Base-by-base conservation (phyloP, 768 basidiomycete species). In the Lactarius indigo region DNA sequence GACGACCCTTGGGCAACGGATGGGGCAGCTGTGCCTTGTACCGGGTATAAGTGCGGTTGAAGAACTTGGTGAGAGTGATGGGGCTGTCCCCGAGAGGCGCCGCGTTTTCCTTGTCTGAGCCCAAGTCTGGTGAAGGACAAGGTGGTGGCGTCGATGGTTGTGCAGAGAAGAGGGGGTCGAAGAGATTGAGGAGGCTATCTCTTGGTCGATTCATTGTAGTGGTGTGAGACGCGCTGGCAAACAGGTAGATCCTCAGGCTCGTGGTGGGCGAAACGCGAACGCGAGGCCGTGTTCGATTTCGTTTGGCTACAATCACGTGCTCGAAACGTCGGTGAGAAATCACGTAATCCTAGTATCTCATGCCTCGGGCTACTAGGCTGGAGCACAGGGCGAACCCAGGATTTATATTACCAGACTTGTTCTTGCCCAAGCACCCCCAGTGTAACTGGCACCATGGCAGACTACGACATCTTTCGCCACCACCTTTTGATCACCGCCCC, bases 41-140 rank as follows among this genome's bases (percentile, higher is more conserved):
- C 50, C 62, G 64, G 17, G 59, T 66, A 62, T 69, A 66, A 20
- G 65, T 64, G 10, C 68, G 68, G 62, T 54, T 64, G 41, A 71
- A 71, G 61, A 71, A 71, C 56, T 71, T 71, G 55, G 68, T 71
- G 44, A 71, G 59, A 4, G 68, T 69, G 57, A 69, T 52, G 20
- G 70, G 55, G 59, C 42, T 66, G 39, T 61, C 68, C 42, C 33
- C 42, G 13, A 23, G 15, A 17, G 70, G 64, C 6, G 39, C 47
- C 10, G 62, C 33, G 37, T 71, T 71, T 41, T 71, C 70, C 63
- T 71, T 71, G 65, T 71, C 70, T 5, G 69, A 70, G 44, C 69
- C 64, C 7, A 47, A 26, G 15, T 69, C 68, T 13, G 70, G 68
- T 1, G 70, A 69, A 17, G 59, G 61, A 35, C 17, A 28, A 23